These are phyloP conservation scores for Coccomyxa subellipsoidea DNA, from an alignment of 163 green algal genomes.

Conservation along the genomic window DNA sequence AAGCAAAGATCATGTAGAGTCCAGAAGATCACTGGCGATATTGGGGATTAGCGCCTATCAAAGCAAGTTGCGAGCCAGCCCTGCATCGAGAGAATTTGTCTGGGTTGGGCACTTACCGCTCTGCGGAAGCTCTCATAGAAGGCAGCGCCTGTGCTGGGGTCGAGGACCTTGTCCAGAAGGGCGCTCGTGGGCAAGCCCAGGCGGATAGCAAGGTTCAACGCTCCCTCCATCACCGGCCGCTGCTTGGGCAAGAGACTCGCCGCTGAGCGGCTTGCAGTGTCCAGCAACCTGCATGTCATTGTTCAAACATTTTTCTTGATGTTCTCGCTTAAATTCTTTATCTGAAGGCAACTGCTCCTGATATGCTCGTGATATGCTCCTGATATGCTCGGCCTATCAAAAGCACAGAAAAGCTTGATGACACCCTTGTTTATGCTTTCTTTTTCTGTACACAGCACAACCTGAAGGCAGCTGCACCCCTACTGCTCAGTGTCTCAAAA, in stretches of 20 bases:
- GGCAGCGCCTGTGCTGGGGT: neutral
- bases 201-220: neutral
- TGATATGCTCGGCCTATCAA: too few relatives aligned
- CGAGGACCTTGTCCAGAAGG: neutral
- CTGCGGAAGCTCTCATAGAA: conserved; percentile 13
- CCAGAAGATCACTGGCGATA: too few relatives aligned
- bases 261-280: neutral
- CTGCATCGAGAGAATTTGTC: too few relatives aligned
- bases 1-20: too few relatives aligned
- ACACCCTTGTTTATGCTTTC: neutral
- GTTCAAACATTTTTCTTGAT: neutral
- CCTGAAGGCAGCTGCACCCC: too few relatives aligned
- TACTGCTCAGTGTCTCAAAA: too few relatives aligned
- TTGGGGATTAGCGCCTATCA: too few relatives aligned
- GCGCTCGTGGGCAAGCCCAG: neutral
- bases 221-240: conserved; percentile 12
- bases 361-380: too few relatives aligned
- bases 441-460: neutral
- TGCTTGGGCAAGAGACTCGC: neutral
- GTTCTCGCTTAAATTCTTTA: neutral
- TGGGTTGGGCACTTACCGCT: neutral
- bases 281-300: neutral
- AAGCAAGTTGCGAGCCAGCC: too few relatives aligned
- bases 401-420: too few relatives aligned
- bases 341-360: too few relatives aligned